Conservation (phyloP, 176 grass and related monocot genomes). For the Rhynchospora tenuis region DNA sequence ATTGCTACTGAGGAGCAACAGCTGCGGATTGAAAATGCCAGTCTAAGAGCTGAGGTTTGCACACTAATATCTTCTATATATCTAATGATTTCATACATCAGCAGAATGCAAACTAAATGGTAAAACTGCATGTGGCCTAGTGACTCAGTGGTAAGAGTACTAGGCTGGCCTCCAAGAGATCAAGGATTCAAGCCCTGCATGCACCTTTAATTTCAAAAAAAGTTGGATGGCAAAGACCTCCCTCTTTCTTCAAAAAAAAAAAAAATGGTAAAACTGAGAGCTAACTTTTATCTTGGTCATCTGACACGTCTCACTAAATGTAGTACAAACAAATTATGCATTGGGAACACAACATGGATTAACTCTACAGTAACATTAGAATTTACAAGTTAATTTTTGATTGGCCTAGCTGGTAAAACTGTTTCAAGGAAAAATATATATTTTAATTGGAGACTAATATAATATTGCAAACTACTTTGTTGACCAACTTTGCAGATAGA, state of each 20-base stretch:
- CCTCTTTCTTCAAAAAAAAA: too few relatives aligned
- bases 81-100: neutral
- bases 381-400: too few relatives aligned
- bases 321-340: too few relatives aligned
- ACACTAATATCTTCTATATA: neutral
- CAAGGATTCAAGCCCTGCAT: too few relatives aligned
- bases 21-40: slow-evolving; percentile 60
- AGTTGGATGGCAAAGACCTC: too few relatives aligned
- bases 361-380: too few relatives aligned
- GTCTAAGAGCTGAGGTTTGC: slow-evolving; percentile 58
- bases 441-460: neutral
- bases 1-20: slow-evolving; percentile 37
- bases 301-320: too few relatives aligned
- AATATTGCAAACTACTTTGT: neutral
- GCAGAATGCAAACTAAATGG: neutral
- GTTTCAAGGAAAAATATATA: neutral
- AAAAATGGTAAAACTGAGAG: neutral
- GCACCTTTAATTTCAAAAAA: too few relatives aligned
- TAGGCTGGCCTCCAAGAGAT: too few relatives aligned
- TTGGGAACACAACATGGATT: too few relatives aligned
- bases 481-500: slow-evolving; percentile 40
- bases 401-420: neutral
- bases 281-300: neutral
- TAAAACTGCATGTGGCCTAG: too few relatives aligned
- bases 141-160: too few relatives aligned